Base-by-base conservation (phyloP, 139 green algal genomes). In the Chlorella sp. region DNA sequence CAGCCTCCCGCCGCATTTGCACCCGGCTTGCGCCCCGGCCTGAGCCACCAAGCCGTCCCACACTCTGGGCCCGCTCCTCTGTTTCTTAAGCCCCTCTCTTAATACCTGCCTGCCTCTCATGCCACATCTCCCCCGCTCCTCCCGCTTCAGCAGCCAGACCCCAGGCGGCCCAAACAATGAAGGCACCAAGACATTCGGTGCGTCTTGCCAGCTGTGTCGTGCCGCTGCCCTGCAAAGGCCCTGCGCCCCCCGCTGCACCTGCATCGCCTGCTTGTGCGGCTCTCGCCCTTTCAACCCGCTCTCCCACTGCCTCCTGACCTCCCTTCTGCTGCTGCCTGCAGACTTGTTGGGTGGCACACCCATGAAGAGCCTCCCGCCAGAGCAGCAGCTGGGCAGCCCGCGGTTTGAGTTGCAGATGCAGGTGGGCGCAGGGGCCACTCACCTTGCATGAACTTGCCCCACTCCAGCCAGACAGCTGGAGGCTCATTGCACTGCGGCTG, bases 321-420 rank as follows among this genome's bases (percentile, higher is more conserved):
- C 66, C 16, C 22, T 14, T 66, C 28, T 28, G 53, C 30, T n/a
- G 34, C 0, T 75, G 26, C 21, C 30, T 60, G 66, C 84, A 88
- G 84, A 88, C 39, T 40, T 88, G 24, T 68, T 88, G 64, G 61
- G 36, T 2, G 71, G 66, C 68, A 88, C 85, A 0, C 85, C 73
- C 3, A 76, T 89, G 28, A 84, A 83, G 71, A 40, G 37, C 42
- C 26, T 71, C 21, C 71, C 40, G 18, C 42, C 34, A 21, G 71
- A 89, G 64, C 39, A 64, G 66, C 84, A 81, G 68, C 85, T 89
- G 85, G 32, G 48, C 71, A 89, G 71, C 71, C 71, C 71, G 11
- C 42, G 71, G 7, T 83, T 71, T 32, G 85, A 83, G 18, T 40
- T 81, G 68, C 68, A 88, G 85, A 68, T 81, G 39, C 16, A 18